Evolutionary conservation across 192 early-diverging fungal genomes (phyloP), one percentile per base, ranked within the genome.

Genomic region (Entophlyctis helioformis): DNA sequence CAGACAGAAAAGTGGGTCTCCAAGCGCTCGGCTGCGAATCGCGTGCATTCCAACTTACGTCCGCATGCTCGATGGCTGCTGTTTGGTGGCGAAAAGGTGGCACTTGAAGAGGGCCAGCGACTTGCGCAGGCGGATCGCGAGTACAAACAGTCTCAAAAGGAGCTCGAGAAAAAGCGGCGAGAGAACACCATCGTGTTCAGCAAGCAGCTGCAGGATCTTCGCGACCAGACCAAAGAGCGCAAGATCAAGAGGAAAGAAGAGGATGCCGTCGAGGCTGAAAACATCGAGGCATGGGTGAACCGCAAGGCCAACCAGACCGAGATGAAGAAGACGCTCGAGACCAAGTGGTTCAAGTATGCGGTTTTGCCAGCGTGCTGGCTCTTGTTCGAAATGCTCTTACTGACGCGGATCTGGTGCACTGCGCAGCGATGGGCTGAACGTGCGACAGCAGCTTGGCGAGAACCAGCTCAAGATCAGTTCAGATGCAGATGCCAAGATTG

Each of bases 271-370:
- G 55, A 62, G 34, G 54, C 46, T 0, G 36, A 44, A 21, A 42
- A 53, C 19, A 40, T 50, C 21, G 44, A 60, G 16, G 54, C 51
- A 0, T 71, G 68, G 68, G 42, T 36, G 7, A 35, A 25, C 2
- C 10, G 59, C 22, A 71, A 71, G 39, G 27, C 44, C 11, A 9
- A 35, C 7, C 68, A 71, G 45, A 26, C 31, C 13, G 35, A 31
- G 20, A 48, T 51, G 39, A 62, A 60, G 40, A 59, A 62, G 34
- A 44, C 52, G 26, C 24, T 65, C 18, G 60, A 66, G 50, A 39
- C 32, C 27, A 43, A 62, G 50, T 53, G 60, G 54, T 51, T 54
- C 39, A 32, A 39, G 68, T 71, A 35, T 36, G 56, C 35, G 5
- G 9, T 26, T 39, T 32, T 48, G 9, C 7, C 46, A 20, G 45